Evolutionary conservation across 176 grass and related monocot genomes (phyloP).

Genomic region (Oryza nivara): DNA sequence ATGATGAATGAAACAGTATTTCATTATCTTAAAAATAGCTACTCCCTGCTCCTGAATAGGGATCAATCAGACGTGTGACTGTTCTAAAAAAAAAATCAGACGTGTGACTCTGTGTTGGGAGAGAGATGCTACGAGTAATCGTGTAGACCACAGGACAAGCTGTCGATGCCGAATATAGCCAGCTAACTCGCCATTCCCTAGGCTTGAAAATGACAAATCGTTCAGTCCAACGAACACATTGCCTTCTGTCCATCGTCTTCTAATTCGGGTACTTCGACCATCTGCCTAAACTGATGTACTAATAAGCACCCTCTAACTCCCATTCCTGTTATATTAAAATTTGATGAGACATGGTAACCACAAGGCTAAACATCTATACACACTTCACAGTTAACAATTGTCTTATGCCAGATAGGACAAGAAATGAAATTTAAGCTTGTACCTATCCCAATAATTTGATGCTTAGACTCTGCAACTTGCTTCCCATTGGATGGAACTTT

Average conservation of each 20-base stretch:
- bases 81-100: no score
- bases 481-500: background rate
- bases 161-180: background rate
- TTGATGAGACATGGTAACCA: background rate
- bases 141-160: background rate
- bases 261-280: background rate
- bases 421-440: background rate
- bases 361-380: background rate
- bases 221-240: background rate
- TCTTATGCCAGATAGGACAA: background rate
- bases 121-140: background rate
- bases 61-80: no score
- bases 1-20: no score
- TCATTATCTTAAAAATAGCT: no score
- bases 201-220: constrained; percentile 7
- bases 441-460: constrained; percentile 14
- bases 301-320: background rate
- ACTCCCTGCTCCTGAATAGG: no score
- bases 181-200: background rate
- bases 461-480: background rate
- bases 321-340: no score
- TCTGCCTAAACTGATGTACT: background rate
- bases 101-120: background rate
- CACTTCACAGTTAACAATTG: background rate
- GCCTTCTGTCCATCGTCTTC: background rate